Conservation (phyloP, 352 stramenopile species). For the Blastocystis sp. region DNA sequence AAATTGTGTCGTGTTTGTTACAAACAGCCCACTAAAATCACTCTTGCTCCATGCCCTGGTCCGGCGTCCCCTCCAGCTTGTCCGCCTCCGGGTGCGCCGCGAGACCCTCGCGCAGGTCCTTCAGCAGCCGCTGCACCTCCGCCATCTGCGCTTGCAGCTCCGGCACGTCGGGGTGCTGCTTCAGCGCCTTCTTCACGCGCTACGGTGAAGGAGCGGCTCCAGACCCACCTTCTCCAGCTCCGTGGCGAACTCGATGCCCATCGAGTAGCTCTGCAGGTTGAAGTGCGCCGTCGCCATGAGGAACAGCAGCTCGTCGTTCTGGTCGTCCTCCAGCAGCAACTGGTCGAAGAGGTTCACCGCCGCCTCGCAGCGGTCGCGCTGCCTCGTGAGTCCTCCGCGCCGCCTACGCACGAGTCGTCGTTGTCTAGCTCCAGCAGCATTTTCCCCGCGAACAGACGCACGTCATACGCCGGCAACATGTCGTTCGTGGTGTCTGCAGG, state of each 20-base stretch:
- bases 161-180: neutral
- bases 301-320: slow-evolving; percentile 34
- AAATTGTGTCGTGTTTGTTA: slow-evolving; percentile 73
- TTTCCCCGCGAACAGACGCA: slow-evolving; percentile 21
- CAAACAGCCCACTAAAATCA: neutral
- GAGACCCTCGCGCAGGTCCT: neutral
- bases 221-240: neutral
- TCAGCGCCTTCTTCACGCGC: slow-evolving; percentile 24
- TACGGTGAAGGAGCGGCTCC: neutral
- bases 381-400: neutral
- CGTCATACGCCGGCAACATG: slow-evolving; percentile 18
- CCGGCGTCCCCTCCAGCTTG: neutral
- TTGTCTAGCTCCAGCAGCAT: slow-evolving; percentile 42
- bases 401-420: neutral
- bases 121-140: slow-evolving; percentile 5
- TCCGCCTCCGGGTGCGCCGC: neutral
- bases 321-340: slow-evolving; percentile 25
- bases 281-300: slow-evolving; percentile 28
- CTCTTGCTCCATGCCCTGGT: slow-evolving; percentile 23
- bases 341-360: slow-evolving; percentile 33
- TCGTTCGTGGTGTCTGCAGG: slow-evolving; percentile 1
- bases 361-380: slow-evolving; percentile 34
- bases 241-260: slow-evolving; percentile 9
- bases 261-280: slow-evolving; percentile 43
- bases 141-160: slow-evolving; percentile 23